Evolutionary conservation across 257 asterid species (phyloP), one percentile per base, ranked within the genome.

Genomic region (Mentha longifolia): DNA sequence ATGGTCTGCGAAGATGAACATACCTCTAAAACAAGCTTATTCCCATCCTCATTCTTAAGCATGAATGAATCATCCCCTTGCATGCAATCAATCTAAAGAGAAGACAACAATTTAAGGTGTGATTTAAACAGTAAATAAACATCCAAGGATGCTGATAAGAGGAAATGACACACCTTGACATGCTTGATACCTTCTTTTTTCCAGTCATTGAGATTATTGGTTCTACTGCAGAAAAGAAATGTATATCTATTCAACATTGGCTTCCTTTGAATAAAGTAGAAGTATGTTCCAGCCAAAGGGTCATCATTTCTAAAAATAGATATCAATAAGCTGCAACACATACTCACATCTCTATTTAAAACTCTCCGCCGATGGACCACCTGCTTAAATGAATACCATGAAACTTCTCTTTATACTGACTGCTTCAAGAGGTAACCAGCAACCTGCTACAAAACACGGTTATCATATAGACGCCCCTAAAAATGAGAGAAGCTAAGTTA

Each of bases 51-150:
- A 50, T 83, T 92, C 75, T 95, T 97, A n/a, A 98, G 99, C 65
- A 88, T 95, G n/a, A n/a, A n/a, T 61, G 99, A 88, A 87, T 90
- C 97, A 71, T 96, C 60, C 99, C 99, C 85, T 82, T 95, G 87
- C 99, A 95, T 46, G 90, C n/a, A n/a, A n/a, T n/a, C 87, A 83
- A 95, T 89, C 99, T 95, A 76, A 74, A 74, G 72, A 66, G 55
- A 70, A 70, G 37, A 77, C 52, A 73, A 49, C 6, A 56, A 14
- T n/a, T 33, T 19, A 17, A 45, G 69, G 50, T 58, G 67, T 30
- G 37, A n/a, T 41, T 52, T 20, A 33, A 73, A 79, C 15, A 57
- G 4, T n/a, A 59, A 61, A 61, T 56, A 43, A 39, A 51, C 39
- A 37, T 58, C 57, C 72, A 42, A 62, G 64, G 67, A 77, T 61